These are phyloP conservation scores for Chalciporus sp. DNA, from an alignment of 1,284 basidiomycete genomes.

Conservation along the genomic window DNA sequence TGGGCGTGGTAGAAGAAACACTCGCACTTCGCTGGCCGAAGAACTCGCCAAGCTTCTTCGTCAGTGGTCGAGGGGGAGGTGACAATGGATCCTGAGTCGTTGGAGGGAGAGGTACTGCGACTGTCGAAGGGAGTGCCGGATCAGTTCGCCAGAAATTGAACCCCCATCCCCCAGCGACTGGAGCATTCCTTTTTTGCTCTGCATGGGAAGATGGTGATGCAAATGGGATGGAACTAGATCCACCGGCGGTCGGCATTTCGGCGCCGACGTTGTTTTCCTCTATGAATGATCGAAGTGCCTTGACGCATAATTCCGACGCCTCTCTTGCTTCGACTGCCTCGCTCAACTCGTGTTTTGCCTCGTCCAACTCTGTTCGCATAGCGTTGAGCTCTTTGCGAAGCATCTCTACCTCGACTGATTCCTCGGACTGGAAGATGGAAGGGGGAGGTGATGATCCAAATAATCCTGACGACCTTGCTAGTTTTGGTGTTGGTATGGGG, in stretches of 20 bases:
- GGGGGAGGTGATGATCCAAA: slow-evolving; percentile 51
- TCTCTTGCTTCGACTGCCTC: slow-evolving; percentile 84
- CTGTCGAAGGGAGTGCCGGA: slow-evolving; percentile 24
- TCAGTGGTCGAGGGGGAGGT: slow-evolving; percentile 42
- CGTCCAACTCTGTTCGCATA: slow-evolving; percentile 63
- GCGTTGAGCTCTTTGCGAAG: slow-evolving; percentile 65
- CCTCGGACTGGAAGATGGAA: slow-evolving; percentile 35
- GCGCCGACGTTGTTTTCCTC: slow-evolving; percentile 66
- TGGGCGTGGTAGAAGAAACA: slow-evolving; percentile 44
- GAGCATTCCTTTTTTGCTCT: slow-evolving; percentile 39
- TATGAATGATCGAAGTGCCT: slow-evolving; percentile 84
- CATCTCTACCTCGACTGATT: slow-evolving; percentile 49
- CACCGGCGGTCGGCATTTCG: slow-evolving; percentile 23
- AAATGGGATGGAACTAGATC: slow-evolving; percentile 6
- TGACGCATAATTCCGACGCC: slow-evolving; percentile 85
- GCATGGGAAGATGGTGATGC: slow-evolving; percentile 36
- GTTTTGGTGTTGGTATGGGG: slow-evolving; percentile 23
- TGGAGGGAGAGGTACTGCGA: slow-evolving; percentile 34
- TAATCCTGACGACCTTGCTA: slow-evolving; percentile 48
- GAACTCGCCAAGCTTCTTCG: slow-evolving; percentile 68
- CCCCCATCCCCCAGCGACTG: slow-evolving; percentile 46
- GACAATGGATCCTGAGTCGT: slow-evolving; percentile 21
- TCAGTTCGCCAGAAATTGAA: slow-evolving; percentile 68
- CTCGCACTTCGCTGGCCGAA: slow-evolving; percentile 58
- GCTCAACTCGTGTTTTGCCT: slow-evolving; percentile 62